Evolutionary conservation across 805 yeast species (phyloP), one percentile per base, ranked within the genome.

Genomic region (Sugiyamaella floridensis): DNA sequence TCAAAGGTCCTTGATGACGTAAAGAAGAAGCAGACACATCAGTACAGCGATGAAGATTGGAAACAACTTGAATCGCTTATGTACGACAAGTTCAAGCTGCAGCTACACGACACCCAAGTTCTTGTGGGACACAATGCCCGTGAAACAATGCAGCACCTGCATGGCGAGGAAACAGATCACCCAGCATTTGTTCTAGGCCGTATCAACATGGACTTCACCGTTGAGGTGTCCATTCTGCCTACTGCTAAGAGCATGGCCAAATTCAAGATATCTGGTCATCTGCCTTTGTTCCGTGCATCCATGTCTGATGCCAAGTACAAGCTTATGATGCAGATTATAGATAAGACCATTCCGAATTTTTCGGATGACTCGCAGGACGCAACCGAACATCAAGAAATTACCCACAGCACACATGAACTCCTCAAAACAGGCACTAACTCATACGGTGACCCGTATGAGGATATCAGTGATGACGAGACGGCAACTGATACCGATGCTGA

Each of bases 241-340:
- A 80, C 81, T 12, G 93, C 92, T 2, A 72, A 78, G 29, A 82
- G 82, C 57, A 72, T 93, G 43, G 84, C 98, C 0, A 79, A 78
- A 58, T 73, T 89, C 56, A 82, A 79, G 63, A 74, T 90, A 1
- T 80, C 87, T 29, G 97, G 93, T 12, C 81, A 81, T 54, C 77
- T 93, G 12, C 95, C 97, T 0, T 71, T 71, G 32, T 76, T 95
- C 55, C 75, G 76, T 29, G 81, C 93, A 3, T 77, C 86, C 29
- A 66, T 93, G 62, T 87, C 87, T 60, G 98, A 93, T 65, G 85
- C 82, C 61, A 97, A 95, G 65, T 95, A 95, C 70, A 86, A 89
- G 66, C 81, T 89, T 1, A 72, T 93, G 62, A 83, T 93, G 92
- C 81, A 82, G 53, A 71, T 92, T 44, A 71, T 92, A 34, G 85